Evolutionary conservation across 108 stramenopile species (phyloP).

Genomic region (Craspedostauros australis): DNA sequence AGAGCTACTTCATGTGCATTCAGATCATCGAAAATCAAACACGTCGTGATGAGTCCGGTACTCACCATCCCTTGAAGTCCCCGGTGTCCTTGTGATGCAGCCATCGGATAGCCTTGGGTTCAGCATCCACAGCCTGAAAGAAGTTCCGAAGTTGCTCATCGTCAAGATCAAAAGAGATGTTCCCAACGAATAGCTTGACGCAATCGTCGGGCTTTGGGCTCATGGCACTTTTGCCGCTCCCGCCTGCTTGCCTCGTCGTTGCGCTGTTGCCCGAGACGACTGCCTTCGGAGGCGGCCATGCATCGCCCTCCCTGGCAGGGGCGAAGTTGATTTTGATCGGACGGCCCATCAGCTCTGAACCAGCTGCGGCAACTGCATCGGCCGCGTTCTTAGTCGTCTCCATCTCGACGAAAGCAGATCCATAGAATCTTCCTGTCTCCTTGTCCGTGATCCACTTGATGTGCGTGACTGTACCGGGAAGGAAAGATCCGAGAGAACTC

Average conservation of each 20-base stretch:
- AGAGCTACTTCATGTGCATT: too few species aligned
- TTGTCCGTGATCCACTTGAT: conserved; percentile 89
- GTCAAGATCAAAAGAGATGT: conserved; percentile 92
- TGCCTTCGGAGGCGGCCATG: conserved; percentile 78
- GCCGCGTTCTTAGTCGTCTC: conserved; percentile 56
- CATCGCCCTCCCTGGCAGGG: conserved; percentile 73
- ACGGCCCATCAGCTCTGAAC: conserved; percentile 78
- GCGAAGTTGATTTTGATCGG: conserved; percentile 91
- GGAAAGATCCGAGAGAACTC: conserved; percentile 48
- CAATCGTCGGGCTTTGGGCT: conserved; percentile 82
- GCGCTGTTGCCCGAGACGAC: conserved; percentile 55
- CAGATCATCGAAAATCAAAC: background rate
- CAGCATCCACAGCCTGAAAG: conserved; percentile 83
- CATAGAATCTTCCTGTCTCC: conserved; percentile 79
- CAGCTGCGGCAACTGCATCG: conserved; percentile 60
- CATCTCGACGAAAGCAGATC: conserved; percentile 80
- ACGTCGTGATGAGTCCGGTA: background rate
- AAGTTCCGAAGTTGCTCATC: conserved; percentile 88
- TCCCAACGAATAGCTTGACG: conserved; percentile 86
- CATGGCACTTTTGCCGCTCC: conserved; percentile 74
- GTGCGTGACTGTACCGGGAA: conserved; percentile 72
- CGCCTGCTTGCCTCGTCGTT: conserved; percentile 73
- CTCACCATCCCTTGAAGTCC: conserved; percentile 89
- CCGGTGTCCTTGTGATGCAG: conserved; percentile 87
- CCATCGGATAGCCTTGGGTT: conserved; percentile 90